Conservation (phyloP, 176 grass and related monocot species). For the Saccharum spontaneum region DNA sequence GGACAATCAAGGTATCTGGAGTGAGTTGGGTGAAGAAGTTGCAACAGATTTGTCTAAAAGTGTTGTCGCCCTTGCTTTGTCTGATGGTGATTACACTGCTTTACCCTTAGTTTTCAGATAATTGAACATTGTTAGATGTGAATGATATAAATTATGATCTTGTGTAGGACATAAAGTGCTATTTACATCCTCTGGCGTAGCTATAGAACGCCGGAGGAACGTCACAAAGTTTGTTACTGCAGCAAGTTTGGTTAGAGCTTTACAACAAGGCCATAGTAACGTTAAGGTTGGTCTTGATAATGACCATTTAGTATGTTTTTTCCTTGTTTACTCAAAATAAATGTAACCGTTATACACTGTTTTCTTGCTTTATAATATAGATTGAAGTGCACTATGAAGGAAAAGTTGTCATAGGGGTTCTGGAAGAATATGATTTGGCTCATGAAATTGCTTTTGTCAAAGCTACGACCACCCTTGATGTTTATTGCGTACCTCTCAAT, state of each 20-base stretch:
- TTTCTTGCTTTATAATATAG: too few relatives aligned
- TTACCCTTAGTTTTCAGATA: neutral
- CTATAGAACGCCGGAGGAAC: neutral
- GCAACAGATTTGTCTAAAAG: neutral
- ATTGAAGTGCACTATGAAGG: too few relatives aligned
- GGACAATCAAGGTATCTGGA: neutral
- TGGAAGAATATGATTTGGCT: too few relatives aligned
- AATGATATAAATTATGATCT: neutral
- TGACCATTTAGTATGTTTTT: neutral
- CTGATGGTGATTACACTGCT: neutral
- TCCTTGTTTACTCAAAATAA: neutral
- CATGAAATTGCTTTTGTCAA: too few relatives aligned
- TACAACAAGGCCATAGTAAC: neutral
- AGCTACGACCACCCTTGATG: too few relatives aligned
- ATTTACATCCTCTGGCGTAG: conserved; percentile 25
- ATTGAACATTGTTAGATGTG: neutral
- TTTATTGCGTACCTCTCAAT: too few relatives aligned
- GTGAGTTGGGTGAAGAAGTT: neutral
- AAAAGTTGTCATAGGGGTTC: too few relatives aligned
- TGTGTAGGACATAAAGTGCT: neutral
- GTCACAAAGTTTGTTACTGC: conserved; percentile 24
- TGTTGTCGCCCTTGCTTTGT: conserved; percentile 7
- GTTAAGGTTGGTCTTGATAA: conserved; percentile 17
- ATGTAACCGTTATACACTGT: too few relatives aligned
- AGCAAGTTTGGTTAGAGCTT: conserved; percentile 25